phyloP scores from a whole-genome alignment of 805 yeast species.

The Martiniozyma abietophila region DNA sequence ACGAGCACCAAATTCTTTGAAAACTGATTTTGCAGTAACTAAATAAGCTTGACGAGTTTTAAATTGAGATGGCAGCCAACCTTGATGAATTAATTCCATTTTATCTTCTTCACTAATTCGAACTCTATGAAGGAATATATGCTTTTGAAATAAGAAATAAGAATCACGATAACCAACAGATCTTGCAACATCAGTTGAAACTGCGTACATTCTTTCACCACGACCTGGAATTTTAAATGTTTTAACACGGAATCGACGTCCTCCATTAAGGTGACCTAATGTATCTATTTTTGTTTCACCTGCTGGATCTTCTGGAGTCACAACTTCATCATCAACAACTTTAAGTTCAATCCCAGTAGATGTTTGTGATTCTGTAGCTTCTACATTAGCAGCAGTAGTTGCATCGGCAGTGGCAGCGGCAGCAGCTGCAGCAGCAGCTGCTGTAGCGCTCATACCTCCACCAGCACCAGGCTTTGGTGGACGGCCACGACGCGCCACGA shows the following conservation, averaged over 20 bases:
- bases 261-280: conserved; percentile 61
- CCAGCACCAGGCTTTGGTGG: conserved; percentile 16
- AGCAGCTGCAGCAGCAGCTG: conserved; percentile 17
- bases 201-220: conserved; percentile 74
- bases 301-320: conserved; percentile 62
- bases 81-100: conserved; percentile 70
- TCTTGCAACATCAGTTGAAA: conserved; percentile 93
- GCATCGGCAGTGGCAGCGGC: conserved; percentile 20
- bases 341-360: too few species aligned
- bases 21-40: conserved; percentile 84
- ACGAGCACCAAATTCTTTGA: conserved; percentile 85
- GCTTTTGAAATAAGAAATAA: conserved; percentile 80
- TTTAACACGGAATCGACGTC: conserved; percentile 63
- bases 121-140: conserved; percentile 63
- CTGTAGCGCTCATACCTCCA: not conserved
- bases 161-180: conserved; percentile 92
- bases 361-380: too few species aligned
- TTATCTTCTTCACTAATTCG: conserved; percentile 71
- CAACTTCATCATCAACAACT: conserved; percentile 68
- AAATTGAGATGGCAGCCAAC: conserved; percentile 79
- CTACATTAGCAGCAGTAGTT: too few species aligned
- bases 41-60: conserved; percentile 84
- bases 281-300: conserved; percentile 69
- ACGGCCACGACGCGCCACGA: conserved; percentile 15
- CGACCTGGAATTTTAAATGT: conserved; percentile 55